Evolutionary conservation across 73 alveolate genomes (phyloP), one percentile per base, ranked within the genome.

Genomic region (Paramecium sonneborni): DNA sequence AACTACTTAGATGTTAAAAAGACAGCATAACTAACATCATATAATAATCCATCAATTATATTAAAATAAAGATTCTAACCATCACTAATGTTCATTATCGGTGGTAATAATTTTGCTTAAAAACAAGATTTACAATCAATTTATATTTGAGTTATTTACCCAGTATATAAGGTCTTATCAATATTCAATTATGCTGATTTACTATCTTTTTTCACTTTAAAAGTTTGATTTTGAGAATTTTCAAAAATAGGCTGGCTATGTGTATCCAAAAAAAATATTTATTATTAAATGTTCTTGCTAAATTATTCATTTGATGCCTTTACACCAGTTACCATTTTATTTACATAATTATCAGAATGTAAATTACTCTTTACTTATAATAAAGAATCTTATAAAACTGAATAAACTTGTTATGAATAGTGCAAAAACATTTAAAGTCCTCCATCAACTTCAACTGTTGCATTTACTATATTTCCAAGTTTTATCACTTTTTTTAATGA

Each of bases 381-480:
- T 30, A 62, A 32, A 14, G 84, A 62, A 62, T 62, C 84, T 26
- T 62, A 62, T 26, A 62, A 32, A 12, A 62, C 3, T 30, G 84
- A 62, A 62, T 62, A 62, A 21, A 62, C 24, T 26, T 62, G 1
- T 62, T 62, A 62, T 62, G 12, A 62, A 26, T 23, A 62, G 24
- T 62, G 84, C 11, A 62, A 32, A 62, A 62, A 62, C 84, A 62
- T 62, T 62, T 62, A n/a, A 1, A 32, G n/a, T 32, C 84, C 84
- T 62, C 84, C 84, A 62, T 62, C 84, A 1, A 32, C 84, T 62
- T 62, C 84, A 14, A 62, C 34, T 1, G 84, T 1, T 12, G 44
- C 24, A 30, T 26, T 12, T 0, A 62, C 84, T 30, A 26, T 28
- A 12, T 26, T 26, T 62, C 20, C 84, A 12, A 62, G 24, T 62